phyloP scores from a whole-genome alignment of 2,329 filamentous ascomycete genomes.

The Hymenoscyphus scutula region DNA sequence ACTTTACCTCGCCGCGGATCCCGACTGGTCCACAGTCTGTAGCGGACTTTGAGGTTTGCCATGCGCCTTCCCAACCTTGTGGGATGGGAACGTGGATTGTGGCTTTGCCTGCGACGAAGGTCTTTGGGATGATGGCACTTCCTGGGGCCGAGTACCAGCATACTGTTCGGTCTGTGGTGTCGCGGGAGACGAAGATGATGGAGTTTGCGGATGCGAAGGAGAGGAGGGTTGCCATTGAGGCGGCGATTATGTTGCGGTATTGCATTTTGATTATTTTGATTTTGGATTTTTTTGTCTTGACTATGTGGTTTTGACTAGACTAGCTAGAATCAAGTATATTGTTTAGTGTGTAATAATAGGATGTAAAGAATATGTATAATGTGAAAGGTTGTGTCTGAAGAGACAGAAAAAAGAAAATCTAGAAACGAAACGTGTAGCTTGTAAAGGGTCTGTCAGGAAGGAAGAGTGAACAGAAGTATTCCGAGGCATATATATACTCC shows the following conservation, averaged over 20 bases:
- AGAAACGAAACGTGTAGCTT: not conserved
- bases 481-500: not conserved
- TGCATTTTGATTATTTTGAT: slow-evolving; percentile 7
- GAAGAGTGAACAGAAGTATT: not conserved
- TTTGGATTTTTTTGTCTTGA: not conserved
- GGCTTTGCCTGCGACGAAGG: not conserved
- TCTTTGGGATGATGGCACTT: not conserved
- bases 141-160: slow-evolving; percentile 7
- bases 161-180: not conserved
- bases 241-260: slow-evolving; percentile 5
- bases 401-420: not conserved
- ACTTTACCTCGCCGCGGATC: slow-evolving; percentile 5
- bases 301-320: not conserved
- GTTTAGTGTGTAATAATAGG: not conserved
- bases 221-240: not conserved
- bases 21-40: slow-evolving; percentile 5
- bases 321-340: not conserved
- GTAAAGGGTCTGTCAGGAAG: not conserved
- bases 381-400: not conserved
- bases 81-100: slow-evolving; percentile 5
- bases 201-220: not conserved
- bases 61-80: slow-evolving; percentile 5
- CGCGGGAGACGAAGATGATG: slow-evolving; percentile 7
- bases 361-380: not conserved
- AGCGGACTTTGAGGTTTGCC: not conserved